phyloP scores from a whole-genome alignment of 106 monocot genomes.

The Xerophyta viscosa region DNA sequence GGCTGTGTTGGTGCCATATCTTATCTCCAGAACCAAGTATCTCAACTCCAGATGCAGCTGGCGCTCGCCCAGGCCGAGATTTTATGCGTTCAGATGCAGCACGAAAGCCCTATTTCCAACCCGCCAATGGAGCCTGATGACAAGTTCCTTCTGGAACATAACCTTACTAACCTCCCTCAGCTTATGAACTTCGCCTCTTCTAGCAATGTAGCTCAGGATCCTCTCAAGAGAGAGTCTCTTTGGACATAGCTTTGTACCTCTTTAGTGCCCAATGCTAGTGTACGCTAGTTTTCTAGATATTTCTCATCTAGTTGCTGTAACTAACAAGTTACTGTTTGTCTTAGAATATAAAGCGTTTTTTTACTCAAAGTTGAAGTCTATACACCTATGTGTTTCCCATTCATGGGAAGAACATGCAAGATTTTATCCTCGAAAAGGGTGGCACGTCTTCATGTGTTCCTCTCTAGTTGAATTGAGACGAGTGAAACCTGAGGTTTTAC shows the following conservation, averaged over 20 bases:
- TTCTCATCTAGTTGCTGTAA: too few species aligned
- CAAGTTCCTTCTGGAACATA: conserved; percentile 27
- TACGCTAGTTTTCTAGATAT: too few species aligned
- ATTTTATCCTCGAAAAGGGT: too few species aligned
- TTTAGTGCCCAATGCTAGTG: too few species aligned
- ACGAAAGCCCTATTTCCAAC: conserved; percentile 20
- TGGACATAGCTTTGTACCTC: conserved; percentile 45
- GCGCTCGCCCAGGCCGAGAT: conserved; percentile 77
- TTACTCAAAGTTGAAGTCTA: too few species aligned
- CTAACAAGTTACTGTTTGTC: neutral
- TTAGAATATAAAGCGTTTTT: too few species aligned
- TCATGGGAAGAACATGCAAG: too few species aligned
- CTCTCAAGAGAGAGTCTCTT: conserved; percentile 71
- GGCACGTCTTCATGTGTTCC: too few species aligned
- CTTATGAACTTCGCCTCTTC: conserved; percentile 35
- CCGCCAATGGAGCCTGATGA: conserved; percentile 20
- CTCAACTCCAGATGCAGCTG: conserved; percentile 88
- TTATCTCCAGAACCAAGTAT: conserved; percentile 69
- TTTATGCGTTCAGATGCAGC: conserved; percentile 73
- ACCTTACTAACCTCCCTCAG: conserved; percentile 26
- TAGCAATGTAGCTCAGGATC: conserved; percentile 35
- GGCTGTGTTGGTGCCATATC: conserved; percentile 79
- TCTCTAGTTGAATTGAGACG: too few species aligned
- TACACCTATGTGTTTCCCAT: too few species aligned
- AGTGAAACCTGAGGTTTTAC: too few species aligned